Base-by-base conservation (phyloP, 805 yeast species). In the Candida sakaeoensis region DNA sequence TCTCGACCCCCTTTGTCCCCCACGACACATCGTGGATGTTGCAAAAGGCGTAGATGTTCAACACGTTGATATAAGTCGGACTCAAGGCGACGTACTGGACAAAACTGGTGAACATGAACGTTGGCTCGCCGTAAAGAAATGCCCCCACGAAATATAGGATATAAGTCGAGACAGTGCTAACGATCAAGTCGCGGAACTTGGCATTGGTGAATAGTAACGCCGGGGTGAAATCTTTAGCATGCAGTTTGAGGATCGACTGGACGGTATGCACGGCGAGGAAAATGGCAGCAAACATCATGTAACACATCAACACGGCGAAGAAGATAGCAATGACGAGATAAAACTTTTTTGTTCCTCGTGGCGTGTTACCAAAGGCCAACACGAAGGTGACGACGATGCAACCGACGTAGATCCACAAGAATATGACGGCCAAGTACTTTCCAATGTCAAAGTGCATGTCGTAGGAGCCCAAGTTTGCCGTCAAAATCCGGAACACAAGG, bases 11-110 rank as follows among this genome's bases (percentile, higher is more conserved):
- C 60, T 90, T 87, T 3, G 96, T 91, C 58, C 98, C 98, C 98
- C 98, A 91, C 5, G 96, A 85, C 35, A 91, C 81, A 68, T 91
- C 99, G 60, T 91, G 96, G 45, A 91, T 83, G 62, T 91, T 91
- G 69, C 97, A 90, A 60, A 91, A 90, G 2, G 98, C 95, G 63
- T 91, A 91, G 45, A 91, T 91, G 60, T 88, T 89, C 56, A 91
- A 70, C 39, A 90, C 91, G 54, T 91, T 90, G 62, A 89, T 81
- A 60, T 90, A 93, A 0, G 95, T 79, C 0, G 99, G 99, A 47
- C 90, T 80, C 42, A 91, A 62, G 45, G 91, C 61, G 43, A 91
- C 60, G 57, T 91, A 91, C 61, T 91, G 99, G 18, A 77, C 51
- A 58, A 89, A 85, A 36, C 93, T 81, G 0, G 97, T 89, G 47